Evolutionary conservation across 805 yeast genomes (phyloP).

Genomic region (Candida hungchunana): DNA sequence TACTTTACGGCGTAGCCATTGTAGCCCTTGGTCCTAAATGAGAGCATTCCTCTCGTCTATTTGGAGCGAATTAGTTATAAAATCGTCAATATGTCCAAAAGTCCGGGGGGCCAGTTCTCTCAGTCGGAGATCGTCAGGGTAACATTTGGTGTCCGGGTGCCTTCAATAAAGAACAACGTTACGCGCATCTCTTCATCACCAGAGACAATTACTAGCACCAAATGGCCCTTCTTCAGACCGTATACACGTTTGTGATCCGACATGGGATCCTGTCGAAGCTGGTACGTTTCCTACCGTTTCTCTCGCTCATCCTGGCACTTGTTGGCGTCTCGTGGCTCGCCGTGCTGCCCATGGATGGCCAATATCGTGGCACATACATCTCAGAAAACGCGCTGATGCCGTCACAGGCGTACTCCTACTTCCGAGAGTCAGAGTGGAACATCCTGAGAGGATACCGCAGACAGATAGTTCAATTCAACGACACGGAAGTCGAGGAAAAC

Average conservation of each 20-base stretch:
- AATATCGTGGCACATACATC: slow-evolving; percentile 76
- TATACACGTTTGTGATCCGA: slow-evolving; percentile 40
- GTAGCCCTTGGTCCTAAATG: slow-evolving; percentile 71
- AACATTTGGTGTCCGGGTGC: no score
- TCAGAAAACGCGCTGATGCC: slow-evolving; percentile 97
- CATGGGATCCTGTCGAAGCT: slow-evolving; percentile 45
- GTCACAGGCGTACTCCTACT: slow-evolving; percentile 88
- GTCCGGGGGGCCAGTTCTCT: no score
- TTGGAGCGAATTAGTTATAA: no score
- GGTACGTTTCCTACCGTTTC: slow-evolving; percentile 37
- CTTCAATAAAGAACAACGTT: no score
- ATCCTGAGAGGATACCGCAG: slow-evolving; percentile 75
- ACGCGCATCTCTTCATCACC: no score
- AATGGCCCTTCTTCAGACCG: slow-evolving; percentile 45
- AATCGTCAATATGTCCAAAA: no score
- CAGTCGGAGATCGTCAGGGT: no score
- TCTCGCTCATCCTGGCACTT: slow-evolving; percentile 39
- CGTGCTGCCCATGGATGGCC: slow-evolving; percentile 74
- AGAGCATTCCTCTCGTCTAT: slow-evolving; percentile 49
- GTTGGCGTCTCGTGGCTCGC: slow-evolving; percentile 56
- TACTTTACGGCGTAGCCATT: slow-evolving; percentile 86
- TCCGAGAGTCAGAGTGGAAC: slow-evolving; percentile 94
- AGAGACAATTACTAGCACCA: no score
- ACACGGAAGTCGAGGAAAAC: slow-evolving; percentile 35
- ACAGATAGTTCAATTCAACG: slow-evolving; percentile 34